phyloP scores from a whole-genome alignment of 345 rosid genomes.

The Cardamine chenopodiifolia region DNA sequence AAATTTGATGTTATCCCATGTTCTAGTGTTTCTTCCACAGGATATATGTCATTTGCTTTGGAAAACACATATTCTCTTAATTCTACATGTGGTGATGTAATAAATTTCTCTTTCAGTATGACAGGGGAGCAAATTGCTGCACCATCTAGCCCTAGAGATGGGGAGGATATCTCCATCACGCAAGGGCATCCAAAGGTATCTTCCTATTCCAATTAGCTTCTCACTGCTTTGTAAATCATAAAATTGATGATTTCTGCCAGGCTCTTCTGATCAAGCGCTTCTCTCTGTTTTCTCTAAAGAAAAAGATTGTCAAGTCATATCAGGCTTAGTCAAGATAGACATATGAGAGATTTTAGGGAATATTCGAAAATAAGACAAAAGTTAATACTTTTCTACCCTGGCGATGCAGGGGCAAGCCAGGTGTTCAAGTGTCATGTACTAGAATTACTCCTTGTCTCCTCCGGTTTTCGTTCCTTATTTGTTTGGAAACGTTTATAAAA shows the following conservation, averaged over 20 bases:
- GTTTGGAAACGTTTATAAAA: background rate
- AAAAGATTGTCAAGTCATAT: constrained; percentile 2
- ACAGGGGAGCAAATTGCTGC: constrained; percentile 79
- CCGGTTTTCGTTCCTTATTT: constrained; percentile 6
- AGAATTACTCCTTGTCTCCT: constrained; percentile 16
- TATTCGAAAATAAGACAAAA: background rate
- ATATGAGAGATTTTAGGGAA: constrained; percentile 9
- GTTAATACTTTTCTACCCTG: constrained; percentile 7
- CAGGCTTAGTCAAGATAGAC: constrained; percentile 17
- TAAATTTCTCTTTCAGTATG: constrained; percentile 70
- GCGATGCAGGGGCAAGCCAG: constrained; percentile 3
- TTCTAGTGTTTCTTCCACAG: constrained; percentile 11
- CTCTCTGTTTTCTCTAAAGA: background rate
- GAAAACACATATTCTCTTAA: constrained; percentile 20
- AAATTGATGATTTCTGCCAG: constrained; percentile 4
- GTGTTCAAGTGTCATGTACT: constrained; percentile 30
- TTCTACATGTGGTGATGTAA: constrained; percentile 30
- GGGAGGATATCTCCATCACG: constrained; percentile 65
- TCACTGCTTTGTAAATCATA: constrained; percentile 15
- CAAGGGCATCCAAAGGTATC: constrained; percentile 67
- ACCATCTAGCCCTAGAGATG: constrained; percentile 93
- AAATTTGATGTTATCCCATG: constrained; percentile 8
- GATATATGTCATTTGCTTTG: constrained; percentile 28
- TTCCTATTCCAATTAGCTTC: constrained; percentile 23
- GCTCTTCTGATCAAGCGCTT: constrained; percentile 12